Evolutionary conservation across 345 rosid species (phyloP).

Genomic region (Dipteronia dyeriana): DNA sequence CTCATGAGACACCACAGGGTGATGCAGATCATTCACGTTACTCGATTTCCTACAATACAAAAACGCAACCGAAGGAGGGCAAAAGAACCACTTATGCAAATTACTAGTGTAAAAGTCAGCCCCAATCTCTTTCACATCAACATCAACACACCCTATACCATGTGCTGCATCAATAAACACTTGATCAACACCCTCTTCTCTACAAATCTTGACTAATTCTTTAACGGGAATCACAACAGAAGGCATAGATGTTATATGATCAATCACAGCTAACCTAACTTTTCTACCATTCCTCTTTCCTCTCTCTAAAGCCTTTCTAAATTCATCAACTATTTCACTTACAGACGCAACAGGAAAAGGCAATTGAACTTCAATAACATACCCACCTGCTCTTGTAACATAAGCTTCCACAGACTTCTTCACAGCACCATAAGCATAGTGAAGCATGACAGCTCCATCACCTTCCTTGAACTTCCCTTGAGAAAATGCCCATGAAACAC

Average conservation of each 20-base stretch:
- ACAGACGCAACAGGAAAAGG: conserved; percentile 77
- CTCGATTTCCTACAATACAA: conserved; percentile 62
- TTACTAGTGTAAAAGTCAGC: conserved; percentile 93
- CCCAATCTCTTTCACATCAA: conserved; percentile 84
- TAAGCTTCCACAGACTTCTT: conserved; percentile 92
- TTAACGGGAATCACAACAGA: conserved; percentile 79
- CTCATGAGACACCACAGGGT: conserved; percentile 90
- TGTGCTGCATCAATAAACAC: conserved; percentile 96
- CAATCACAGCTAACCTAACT: conserved; percentile 86
- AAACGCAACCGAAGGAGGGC: conserved; percentile 91
- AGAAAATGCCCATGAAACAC: conserved; percentile 64
- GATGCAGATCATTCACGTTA: conserved; percentile 58
- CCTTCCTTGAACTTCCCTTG: conserved; percentile 59
- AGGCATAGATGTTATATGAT: conserved; percentile 95
- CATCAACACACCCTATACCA: conserved; percentile 82
- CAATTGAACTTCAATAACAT: conserved; percentile 75
- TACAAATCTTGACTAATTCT: conserved; percentile 78
- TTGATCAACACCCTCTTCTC: conserved; percentile 86
- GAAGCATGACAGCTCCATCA: conserved; percentile 82
- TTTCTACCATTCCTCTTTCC: conserved; percentile 68
- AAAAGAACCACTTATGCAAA: conserved; percentile 92
- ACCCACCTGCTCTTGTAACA: conserved; percentile 71
- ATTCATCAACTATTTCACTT: conserved; percentile 62
- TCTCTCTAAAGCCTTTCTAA: conserved; percentile 53
- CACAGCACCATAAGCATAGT: conserved; percentile 79